A percentile compares a stretch with the other conserved stretches of the same genome.
Evolutionary conservation across 2,329 filamentous ascomycete species (phyloP).

Genomic region (Trichophyton mentagrophytes): DNA sequence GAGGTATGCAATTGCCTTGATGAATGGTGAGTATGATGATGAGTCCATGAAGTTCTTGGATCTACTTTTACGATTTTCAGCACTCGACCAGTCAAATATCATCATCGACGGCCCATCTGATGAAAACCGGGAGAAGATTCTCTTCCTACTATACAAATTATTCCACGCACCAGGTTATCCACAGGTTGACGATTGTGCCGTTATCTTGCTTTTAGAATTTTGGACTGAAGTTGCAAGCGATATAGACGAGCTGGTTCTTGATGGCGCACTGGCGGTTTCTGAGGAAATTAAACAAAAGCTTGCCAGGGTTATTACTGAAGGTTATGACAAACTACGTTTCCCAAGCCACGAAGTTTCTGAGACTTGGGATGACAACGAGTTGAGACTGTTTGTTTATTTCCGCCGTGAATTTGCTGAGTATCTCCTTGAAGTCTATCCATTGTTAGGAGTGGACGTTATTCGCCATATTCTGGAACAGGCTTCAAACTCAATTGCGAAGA

Average conservation of each 20-base stretch:
- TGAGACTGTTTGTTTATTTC: constrained; percentile 31
- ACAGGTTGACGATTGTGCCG: constrained; percentile 28
- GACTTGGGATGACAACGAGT: constrained; percentile 33
- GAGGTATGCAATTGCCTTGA: constrained; percentile 21
- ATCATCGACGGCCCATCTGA: constrained; percentile 22
- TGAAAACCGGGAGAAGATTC: constrained; percentile 23
- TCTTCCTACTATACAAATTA: constrained; percentile 26
- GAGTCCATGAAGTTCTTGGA: constrained; percentile 31
- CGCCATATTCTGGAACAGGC: constrained; percentile 30
- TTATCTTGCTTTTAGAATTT: constrained; percentile 29
- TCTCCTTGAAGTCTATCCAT: constrained; percentile 31
- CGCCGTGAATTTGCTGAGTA: constrained; percentile 36
- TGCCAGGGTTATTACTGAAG: constrained; percentile 29
- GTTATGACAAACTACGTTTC: constrained; percentile 33
- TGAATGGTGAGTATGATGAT: constrained; percentile 26
- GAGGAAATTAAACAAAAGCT: constrained; percentile 27
- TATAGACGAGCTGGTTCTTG: constrained; percentile 22
- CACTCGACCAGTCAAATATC: constrained; percentile 18
- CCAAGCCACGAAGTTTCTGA: constrained; percentile 22
- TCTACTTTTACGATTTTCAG: constrained; percentile 28
- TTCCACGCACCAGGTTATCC: constrained; percentile 31
- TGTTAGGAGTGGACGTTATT: constrained; percentile 31
- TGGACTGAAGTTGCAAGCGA: constrained; percentile 32
- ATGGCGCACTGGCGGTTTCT: constrained; percentile 19
- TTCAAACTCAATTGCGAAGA: constrained; percentile 20